phyloP scores from a whole-genome alignment of 768 basidiomycete genomes.

The Ramaria rubella region DNA sequence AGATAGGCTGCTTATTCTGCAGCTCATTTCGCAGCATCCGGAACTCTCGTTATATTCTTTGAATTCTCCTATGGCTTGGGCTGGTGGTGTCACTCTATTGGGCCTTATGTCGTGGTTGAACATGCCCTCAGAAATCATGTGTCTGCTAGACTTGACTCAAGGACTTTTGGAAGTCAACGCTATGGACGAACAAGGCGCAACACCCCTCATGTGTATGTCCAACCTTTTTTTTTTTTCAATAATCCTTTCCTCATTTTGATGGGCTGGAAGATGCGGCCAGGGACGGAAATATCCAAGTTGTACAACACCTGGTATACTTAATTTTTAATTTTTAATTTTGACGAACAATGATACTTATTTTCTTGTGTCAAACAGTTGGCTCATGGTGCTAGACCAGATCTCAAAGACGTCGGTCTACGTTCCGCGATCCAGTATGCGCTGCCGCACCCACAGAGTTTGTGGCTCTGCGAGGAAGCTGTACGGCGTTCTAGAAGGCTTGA shows the following conservation, averaged over 20 bases:
- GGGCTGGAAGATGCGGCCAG: constrained; percentile 59
- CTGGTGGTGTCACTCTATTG: constrained; percentile 68
- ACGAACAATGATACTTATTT: neutral
- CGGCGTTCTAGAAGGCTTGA: constrained; percentile 56
- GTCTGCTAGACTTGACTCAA: constrained; percentile 56
- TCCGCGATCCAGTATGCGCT: constrained; percentile 67
- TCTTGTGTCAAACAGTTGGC: constrained; percentile 40
- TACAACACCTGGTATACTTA: constrained; percentile 51
- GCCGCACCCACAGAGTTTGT: constrained; percentile 54
- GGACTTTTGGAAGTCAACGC: constrained; percentile 66
- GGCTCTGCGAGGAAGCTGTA: constrained; percentile 62
- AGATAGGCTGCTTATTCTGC: constrained; percentile 51
- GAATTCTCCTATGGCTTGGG: constrained; percentile 58
- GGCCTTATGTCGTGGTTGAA: constrained; percentile 78
- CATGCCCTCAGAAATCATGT: constrained; percentile 48
- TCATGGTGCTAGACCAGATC: constrained; percentile 67
- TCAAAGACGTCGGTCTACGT: constrained; percentile 64
- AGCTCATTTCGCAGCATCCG: constrained; percentile 46
- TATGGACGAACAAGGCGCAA: constrained; percentile 68
- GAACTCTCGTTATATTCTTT: constrained; percentile 61
- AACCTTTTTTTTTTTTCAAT: constrained; percentile 12
- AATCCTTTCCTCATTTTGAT: constrained; percentile 5
- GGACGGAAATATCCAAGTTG: constrained; percentile 64
- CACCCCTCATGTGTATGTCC: constrained; percentile 76
- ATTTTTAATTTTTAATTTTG: neutral